Evolutionary conservation across 345 rosid species (phyloP), one percentile per base, ranked within the genome.

Genomic region (Mercurialis annua): DNA sequence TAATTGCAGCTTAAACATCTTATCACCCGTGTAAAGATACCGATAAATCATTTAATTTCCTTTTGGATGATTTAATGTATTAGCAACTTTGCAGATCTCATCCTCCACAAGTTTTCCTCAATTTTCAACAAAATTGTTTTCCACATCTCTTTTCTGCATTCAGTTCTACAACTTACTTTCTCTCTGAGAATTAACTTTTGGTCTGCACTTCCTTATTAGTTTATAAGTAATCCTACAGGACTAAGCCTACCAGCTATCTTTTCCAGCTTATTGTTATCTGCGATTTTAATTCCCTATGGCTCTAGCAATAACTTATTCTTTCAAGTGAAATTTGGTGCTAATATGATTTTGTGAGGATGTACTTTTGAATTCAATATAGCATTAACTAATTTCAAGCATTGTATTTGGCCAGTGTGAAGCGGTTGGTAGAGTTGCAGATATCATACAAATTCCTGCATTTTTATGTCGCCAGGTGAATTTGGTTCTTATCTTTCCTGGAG

Each of bases 371-470:
- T 71, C 10, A 72, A 58, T 61, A 50, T 73, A 64, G 68, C 68
- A 49, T 62, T 23, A 31, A 36, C 71, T 17, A 14, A 58, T 77
- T 64, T 31, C 12, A 42, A 20, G 5, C 47, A 21, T 73, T 57
- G 66, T 52, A 46, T 68, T 66, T 68, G 31, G 53, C 59, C 81
- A 91, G 97, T 94, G 99, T 77, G 97, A 89, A 77, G 77, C 75
- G 55, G 97, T 87, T 36, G 92, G 95, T 40, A 83, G 68, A 83
- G 92, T 91, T 73, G 97, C 92, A 47, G 99, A 94, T 80, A 85
- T 93, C 66, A 87, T 94, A 77, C 97, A 91, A 81, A 94, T 94
- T 72, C 99, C 99, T 38, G 96, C 97, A 71, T 94, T 94, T 71
- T 82, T 91, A 62, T 91, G 99, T 77, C 97, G 96, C 56, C 99